phyloP scores from a whole-genome alignment of 2,329 filamentous ascomycete genomes.

The Hypoxylon sp. region DNA sequence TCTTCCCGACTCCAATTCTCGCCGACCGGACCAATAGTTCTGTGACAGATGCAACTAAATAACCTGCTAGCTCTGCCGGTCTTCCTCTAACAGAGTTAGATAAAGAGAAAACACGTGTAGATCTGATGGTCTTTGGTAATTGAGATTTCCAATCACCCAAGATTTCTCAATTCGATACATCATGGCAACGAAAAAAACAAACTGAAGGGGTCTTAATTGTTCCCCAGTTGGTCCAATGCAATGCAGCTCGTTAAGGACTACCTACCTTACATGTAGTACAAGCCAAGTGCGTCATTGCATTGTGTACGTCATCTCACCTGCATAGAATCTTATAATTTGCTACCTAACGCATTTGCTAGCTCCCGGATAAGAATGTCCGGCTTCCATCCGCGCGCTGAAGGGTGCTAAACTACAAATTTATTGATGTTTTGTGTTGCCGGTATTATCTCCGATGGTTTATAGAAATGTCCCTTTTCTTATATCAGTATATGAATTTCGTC shows the following conservation, averaged over 20 bases:
- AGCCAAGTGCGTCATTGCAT: constrained; percentile 35
- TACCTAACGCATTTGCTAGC: constrained; percentile 8
- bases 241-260: constrained; percentile 20
- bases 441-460: too few species aligned
- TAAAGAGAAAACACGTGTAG: background rate
- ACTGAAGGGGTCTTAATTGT: constrained; percentile 6
- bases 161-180: constrained; percentile 3
- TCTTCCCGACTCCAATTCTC: constrained; percentile 26
- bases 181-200: too few species aligned
- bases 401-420: too few species aligned
- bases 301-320: constrained; percentile 38
- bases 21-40: constrained; percentile 12
- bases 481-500: too few species aligned
- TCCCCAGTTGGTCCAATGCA: constrained; percentile 8
- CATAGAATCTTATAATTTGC: constrained; percentile 29
- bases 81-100: constrained; percentile 2
- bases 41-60: constrained; percentile 22
- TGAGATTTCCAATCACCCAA: background rate
- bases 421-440: too few species aligned
- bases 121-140: background rate
- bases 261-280: constrained; percentile 12
- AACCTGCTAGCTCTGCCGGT: constrained; percentile 12
- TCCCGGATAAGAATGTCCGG: constrained; percentile 27
- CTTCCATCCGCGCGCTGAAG: too few species aligned
- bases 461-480: too few species aligned